Base-by-base conservation (phyloP, 192 early-diverging fungal genomes). In the Coemansia sp. region DNA sequence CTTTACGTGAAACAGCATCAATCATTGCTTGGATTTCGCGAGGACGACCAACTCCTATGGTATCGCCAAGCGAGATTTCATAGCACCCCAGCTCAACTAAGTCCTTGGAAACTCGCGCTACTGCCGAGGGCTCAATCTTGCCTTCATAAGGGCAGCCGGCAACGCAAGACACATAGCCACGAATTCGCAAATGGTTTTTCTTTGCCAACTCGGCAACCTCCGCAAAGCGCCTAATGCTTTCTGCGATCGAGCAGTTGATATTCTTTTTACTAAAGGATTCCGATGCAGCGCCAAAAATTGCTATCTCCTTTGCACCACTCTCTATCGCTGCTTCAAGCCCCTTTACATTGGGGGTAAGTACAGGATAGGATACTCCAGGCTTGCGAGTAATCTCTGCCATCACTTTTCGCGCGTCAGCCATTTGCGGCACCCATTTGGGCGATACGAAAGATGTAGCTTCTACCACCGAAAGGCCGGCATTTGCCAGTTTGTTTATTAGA, bases 351-450 rank as follows among this genome's bases (percentile, higher is more conserved):
- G 96, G 96, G 12, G 87, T 86, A 45, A 98, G 81, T 15, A 94
- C 94, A 14, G 94, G 90, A 55, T 95, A 96, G 14, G 76, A 80
- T 16, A 94, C 87, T n/a, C 80, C 80, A 2, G 82, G 68, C 12
- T 71, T 55, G 20, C 83, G 76, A 5, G 50, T 54, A 39, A 98
- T 94, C 3, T 70, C 70, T 7, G 78, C 79, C 52, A 94, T 81
- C 3, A 98, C 90, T 44, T 87, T 61, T 10, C 70, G 57, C 11
- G 86, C 87, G 63, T 98, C 96, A 45, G 82, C 88, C 92, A 98
- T 93, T 78, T 91, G 90, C 33, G 96, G 96, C 2, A 98, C 93
- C 91, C 91, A 94, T 71, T 96, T 95, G 7, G 94, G 93, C 6
- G 88, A 92, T 20, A 98, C 96, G 78, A 98, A 96, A 51, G 91